Evolutionary conservation across 306 rosid species (phyloP).

Genomic region (Sesbania bispinosa): DNA sequence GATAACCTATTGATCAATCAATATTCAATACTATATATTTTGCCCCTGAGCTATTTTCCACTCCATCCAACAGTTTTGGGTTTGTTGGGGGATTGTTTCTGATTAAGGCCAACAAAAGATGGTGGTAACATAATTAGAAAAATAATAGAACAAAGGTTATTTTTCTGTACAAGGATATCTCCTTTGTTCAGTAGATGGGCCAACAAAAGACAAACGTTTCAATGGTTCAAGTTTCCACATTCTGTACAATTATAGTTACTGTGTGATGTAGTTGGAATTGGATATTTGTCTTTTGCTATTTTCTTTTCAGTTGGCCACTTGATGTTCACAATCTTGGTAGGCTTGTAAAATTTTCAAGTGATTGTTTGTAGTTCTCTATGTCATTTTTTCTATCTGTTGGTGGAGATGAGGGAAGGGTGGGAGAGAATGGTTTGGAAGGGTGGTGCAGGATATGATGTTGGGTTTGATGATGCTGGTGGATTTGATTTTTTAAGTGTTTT

Average conservation of each 20-base stretch:
- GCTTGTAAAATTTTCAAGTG: background rate
- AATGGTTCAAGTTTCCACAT: too few relatives aligned
- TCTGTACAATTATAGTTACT: background rate
- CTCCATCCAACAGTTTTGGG: background rate
- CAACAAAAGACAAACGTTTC: too few relatives aligned
- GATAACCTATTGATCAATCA: background rate
- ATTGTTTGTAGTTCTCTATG: background rate
- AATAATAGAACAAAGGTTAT: too few relatives aligned
- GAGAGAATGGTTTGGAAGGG: too few relatives aligned
- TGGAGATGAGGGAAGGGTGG: too few relatives aligned
- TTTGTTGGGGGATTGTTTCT: background rate
- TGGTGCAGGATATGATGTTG: too few relatives aligned
- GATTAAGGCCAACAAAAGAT: background rate
- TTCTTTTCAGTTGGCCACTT: background rate
- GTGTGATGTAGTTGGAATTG: background rate
- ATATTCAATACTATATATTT: background rate
- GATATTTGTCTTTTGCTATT: background rate
- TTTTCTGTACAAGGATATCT: too few relatives aligned
- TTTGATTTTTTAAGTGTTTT: too few relatives aligned
- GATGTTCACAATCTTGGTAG: background rate
- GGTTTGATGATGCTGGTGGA: too few relatives aligned
- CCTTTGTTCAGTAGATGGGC: too few relatives aligned
- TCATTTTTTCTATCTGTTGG: background rate
- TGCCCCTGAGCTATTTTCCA: background rate
- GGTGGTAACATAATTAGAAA: background rate